Percentiles rank a stretch among this genome's conserved stretches.
These are phyloP conservation scores for Incumbomyces delicatus DNA, from an alignment of 2,329 filamentous ascomycete species.

Conservation along the genomic window DNA sequence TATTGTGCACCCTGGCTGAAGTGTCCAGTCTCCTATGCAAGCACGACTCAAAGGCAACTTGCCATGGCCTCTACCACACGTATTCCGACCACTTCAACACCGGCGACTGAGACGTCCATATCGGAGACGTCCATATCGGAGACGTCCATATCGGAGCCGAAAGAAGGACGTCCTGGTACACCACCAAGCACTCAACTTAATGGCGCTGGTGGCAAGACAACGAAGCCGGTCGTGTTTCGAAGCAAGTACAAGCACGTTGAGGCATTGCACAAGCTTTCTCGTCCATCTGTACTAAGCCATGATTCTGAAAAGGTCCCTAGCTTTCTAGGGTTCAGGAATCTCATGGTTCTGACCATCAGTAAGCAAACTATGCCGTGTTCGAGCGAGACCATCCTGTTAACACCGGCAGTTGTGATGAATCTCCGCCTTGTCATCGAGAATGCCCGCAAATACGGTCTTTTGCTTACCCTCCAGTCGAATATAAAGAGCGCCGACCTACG, in stretches of 20 bases:
- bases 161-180: no score
- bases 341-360: conserved; percentile 91
- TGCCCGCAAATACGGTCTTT: conserved; percentile 67
- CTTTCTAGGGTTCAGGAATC: conserved; percentile 87
- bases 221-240: conserved; percentile 10
- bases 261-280: conserved; percentile 64
- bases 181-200: not conserved
- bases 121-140: no score
- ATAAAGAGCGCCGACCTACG: conserved; percentile 68
- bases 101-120: no score
- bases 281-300: conserved; percentile 75
- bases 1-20: conserved; percentile 3
- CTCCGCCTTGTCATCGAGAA: conserved; percentile 93
- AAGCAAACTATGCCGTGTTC: conserved; percentile 24
- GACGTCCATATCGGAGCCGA: no score
- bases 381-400: not conserved
- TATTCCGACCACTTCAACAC: no score
- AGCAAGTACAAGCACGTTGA: conserved; percentile 83
- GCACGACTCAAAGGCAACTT: not conserved
- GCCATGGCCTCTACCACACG: no score
- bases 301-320: conserved; percentile 67
- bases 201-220: not conserved
- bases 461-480: conserved; percentile 85
- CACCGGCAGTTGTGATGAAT: conserved; percentile 70
- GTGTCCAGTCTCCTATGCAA: not conserved